Percentiles rank a stretch among this genome's conserved stretches.
These are phyloP conservation scores for Diaporthe ampelina DNA, from an alignment of 2,329 filamentous ascomycete genomes.

Conservation along the genomic window DNA sequence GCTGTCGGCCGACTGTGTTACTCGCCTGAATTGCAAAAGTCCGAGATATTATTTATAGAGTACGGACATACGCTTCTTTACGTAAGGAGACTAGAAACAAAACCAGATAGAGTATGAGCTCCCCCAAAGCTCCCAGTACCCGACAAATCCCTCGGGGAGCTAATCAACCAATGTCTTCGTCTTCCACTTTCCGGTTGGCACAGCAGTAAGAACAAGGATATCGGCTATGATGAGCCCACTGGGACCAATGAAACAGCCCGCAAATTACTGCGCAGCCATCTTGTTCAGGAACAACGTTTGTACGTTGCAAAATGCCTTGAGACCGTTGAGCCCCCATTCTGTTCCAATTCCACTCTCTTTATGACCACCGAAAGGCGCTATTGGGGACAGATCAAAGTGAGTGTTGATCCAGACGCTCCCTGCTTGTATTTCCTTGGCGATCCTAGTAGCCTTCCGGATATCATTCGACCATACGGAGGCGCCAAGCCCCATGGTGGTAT, in stretches of 20 bases:
- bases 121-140: not conserved
- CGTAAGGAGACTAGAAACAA: too few species aligned
- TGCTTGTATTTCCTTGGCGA: constrained; percentile 62
- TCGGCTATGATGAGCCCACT: too few species aligned
- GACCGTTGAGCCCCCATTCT: constrained; percentile 13
- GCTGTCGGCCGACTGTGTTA: not conserved
- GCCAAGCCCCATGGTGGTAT: constrained; percentile 63
- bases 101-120: not conserved
- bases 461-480: constrained; percentile 67
- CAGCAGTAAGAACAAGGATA: too few species aligned
- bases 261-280: not conserved
- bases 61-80: too few species aligned
- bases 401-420: constrained; percentile 65
- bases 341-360: constrained; percentile 30
- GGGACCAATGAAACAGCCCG: not conserved
- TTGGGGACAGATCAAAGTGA: constrained; percentile 45
- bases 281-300: not conserved
- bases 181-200: too few species aligned
- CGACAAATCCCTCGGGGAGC: not conserved
- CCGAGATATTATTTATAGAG: not conserved
- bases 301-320: constrained; percentile 16
- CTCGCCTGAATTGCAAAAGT: not conserved
- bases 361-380: constrained; percentile 9
- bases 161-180: too few species aligned
- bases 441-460: constrained; percentile 59